Conservation (phyloP, 1,139 yeast species). For the Geotrichum citri-aurantii region DNA sequence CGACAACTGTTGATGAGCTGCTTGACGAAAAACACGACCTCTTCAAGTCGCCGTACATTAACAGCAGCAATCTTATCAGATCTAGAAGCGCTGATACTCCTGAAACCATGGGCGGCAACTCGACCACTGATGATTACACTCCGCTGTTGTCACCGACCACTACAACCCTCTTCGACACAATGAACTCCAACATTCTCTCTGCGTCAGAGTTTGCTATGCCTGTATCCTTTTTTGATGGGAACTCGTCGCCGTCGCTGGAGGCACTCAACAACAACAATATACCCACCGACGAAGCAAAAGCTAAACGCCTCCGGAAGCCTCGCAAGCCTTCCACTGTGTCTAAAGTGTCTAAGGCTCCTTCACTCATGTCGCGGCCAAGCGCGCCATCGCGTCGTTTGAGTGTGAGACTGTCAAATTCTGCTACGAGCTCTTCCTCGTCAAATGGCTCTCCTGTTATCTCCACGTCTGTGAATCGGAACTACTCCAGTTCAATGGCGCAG, state of each 20-base stretch:
- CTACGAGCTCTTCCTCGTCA: constrained; percentile 6
- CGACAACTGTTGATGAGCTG: not conserved
- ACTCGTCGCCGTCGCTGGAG: not conserved
- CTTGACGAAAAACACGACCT: constrained; percentile 22
- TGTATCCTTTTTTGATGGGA: constrained; percentile 39
- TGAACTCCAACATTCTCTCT: constrained; percentile 22
- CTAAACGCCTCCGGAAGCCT: constrained; percentile 18
- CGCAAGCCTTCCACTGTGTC: constrained; percentile 8
- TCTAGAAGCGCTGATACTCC: constrained; percentile 8
- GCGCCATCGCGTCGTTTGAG: constrained; percentile 15
- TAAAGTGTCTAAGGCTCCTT: constrained; percentile 23
- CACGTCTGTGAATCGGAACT: constrained; percentile 14
- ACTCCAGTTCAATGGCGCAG: not conserved
- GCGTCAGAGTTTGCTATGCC: constrained; percentile 32
- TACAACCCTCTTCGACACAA: constrained; percentile 50
- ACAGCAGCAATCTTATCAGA: not conserved
- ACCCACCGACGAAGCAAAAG: not conserved
- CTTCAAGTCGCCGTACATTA: constrained; percentile 25
- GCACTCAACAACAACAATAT: constrained; percentile 1
- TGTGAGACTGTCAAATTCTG: not conserved
- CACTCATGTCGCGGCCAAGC: constrained; percentile 24
- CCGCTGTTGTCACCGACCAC: constrained; percentile 74
- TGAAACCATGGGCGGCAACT: not conserved
- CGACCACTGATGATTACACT: constrained; percentile 42
- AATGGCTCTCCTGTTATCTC: constrained; percentile 22